Percentiles rank a stretch among this genome's conserved stretches.
Evolutionary conservation across 768 basidiomycete genomes (phyloP).

Genomic region (Boletus subparvulus): DNA sequence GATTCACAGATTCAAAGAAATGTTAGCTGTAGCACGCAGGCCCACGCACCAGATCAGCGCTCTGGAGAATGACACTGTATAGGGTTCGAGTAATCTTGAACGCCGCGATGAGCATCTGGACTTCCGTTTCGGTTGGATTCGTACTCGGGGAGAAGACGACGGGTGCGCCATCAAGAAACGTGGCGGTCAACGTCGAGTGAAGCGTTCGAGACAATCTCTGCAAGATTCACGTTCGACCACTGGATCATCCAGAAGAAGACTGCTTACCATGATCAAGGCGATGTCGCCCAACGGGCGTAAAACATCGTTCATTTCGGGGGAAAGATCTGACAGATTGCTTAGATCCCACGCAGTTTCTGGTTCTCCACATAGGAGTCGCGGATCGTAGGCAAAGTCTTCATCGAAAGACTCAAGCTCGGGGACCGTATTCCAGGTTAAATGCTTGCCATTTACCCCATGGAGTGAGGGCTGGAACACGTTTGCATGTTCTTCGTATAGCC

Average conservation of each 20-base stretch:
- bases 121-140: slow-evolving; percentile 57
- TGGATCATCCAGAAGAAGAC: slow-evolving; percentile 17
- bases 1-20: slow-evolving; percentile 16
- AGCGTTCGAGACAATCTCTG: slow-evolving; percentile 72
- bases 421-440: slow-evolving; percentile 27
- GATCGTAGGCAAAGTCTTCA: slow-evolving; percentile 33
- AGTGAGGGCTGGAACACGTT: slow-evolving; percentile 37
- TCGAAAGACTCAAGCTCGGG: slow-evolving; percentile 24
- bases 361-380: slow-evolving; percentile 14
- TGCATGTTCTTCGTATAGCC: slow-evolving; percentile 57
- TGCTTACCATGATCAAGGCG: slow-evolving; percentile 28
- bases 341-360: slow-evolving; percentile 33
- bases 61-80: slow-evolving; percentile 57
- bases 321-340: slow-evolving; percentile 31
- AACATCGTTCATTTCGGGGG: slow-evolving; percentile 14
- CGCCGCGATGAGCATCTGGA: slow-evolving; percentile 57
- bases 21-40: background rate
- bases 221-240: slow-evolving; percentile 11
- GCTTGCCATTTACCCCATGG: slow-evolving; percentile 14
- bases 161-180: slow-evolving; percentile 87
- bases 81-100: slow-evolving; percentile 57
- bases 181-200: slow-evolving; percentile 76
- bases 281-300: slow-evolving; percentile 17
- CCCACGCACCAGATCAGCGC: slow-evolving; percentile 35
- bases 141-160: slow-evolving; percentile 70